phyloP scores from a whole-genome alignment of 495 filamentous ascomycete species.

The Hypomontagnella monticulosa region DNA sequence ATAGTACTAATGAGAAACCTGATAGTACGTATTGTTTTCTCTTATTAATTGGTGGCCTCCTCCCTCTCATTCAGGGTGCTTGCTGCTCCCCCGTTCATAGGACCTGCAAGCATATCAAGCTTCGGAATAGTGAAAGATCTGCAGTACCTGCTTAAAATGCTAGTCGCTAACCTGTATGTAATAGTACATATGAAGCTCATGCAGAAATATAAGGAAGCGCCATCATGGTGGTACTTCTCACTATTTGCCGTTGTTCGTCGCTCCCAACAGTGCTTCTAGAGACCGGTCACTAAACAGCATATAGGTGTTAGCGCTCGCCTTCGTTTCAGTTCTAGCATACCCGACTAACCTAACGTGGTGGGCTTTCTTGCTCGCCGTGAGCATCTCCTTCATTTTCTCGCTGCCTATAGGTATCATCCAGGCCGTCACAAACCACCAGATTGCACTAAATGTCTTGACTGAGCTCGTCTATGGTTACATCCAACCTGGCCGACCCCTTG shows the following conservation, averaged over 20 bases:
- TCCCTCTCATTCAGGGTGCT: neutral
- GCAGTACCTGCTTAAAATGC: neutral
- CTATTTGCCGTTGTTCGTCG: constrained; percentile 57
- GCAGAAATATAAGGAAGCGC: constrained; percentile 66
- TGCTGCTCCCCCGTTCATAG: no score
- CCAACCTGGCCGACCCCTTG: constrained; percentile 71
- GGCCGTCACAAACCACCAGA: constrained; percentile 73
- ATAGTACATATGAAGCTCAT: constrained; percentile 67
- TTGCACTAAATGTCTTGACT: constrained; percentile 73
- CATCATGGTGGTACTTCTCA: constrained; percentile 65
- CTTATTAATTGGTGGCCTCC: neutral
- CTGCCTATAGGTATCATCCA: constrained; percentile 69
- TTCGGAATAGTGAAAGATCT: no score
- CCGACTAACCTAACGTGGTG: constrained; percentile 73
- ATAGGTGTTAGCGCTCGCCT: constrained; percentile 68
- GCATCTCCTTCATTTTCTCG: constrained; percentile 63
- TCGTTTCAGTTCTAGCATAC: constrained; percentile 71
- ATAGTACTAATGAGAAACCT: constrained; percentile 66
- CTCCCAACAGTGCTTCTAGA: neutral
- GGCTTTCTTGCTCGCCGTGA: constrained; percentile 73
- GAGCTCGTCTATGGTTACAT: constrained; percentile 79
- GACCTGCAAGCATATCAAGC: no score
- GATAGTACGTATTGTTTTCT: constrained; percentile 50
- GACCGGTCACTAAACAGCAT: constrained; percentile 33
- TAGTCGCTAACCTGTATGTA: constrained; percentile 28